Evolutionary conservation across 352 stramenopile species (phyloP).

Genomic region (Pythium biforme): DNA sequence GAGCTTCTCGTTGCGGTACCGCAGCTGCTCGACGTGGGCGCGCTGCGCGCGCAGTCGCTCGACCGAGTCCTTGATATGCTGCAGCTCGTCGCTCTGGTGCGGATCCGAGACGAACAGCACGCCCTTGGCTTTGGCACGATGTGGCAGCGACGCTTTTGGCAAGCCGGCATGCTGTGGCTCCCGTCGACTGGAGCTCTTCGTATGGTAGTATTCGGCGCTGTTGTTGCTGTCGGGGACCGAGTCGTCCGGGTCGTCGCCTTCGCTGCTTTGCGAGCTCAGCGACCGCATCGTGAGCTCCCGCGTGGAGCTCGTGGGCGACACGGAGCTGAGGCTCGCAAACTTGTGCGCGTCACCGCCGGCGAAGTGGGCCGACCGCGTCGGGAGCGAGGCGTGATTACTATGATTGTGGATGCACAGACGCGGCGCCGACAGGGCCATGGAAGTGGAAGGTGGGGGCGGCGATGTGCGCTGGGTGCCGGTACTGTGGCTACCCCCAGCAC

Average conservation of each 20-base stretch:
- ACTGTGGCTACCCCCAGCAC: background rate
- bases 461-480: background rate
- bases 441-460: background rate
- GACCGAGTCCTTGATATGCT: conserved; percentile 57
- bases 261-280: conserved; percentile 16
- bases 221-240: background rate
- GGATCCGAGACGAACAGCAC: conserved; percentile 17
- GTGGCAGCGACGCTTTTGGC: too few species aligned
- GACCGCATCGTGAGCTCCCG: conserved; percentile 24
- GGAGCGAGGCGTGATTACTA: background rate
- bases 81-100: conserved; percentile 18
- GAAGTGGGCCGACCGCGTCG: background rate
- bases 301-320: conserved; percentile 26
- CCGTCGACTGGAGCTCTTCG: too few species aligned
- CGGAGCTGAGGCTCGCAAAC: conserved; percentile 24
- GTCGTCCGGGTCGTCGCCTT: background rate
- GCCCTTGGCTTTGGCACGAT: conserved; percentile 6
- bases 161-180: too few species aligned
- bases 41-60: conserved; percentile 48
- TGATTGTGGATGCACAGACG: conserved; percentile 6
- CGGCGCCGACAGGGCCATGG: background rate
- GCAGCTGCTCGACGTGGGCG: conserved; percentile 53
- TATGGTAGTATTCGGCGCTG: background rate
- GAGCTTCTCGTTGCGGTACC: conserved; percentile 39
- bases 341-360: conserved; percentile 4